Conservation (phyloP, 495 filamentous ascomycete genomes). For the Aspergillus heteromorphus region DNA sequence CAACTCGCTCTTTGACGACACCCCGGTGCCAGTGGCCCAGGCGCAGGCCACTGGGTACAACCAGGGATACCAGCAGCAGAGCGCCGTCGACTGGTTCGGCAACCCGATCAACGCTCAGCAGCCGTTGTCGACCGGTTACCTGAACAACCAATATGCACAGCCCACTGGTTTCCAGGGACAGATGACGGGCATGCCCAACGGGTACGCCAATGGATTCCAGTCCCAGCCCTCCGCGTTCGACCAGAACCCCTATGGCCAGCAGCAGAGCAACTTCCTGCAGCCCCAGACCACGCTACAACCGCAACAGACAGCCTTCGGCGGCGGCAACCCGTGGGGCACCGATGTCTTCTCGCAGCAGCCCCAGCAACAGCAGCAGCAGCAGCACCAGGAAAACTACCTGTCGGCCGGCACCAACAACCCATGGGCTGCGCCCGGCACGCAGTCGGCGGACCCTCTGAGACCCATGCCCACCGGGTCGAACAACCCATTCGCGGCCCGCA, state of each 20-base stretch:
- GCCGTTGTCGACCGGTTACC: slow-evolving; percentile 74
- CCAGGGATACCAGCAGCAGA: slow-evolving; percentile 94
- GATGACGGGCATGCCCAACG: slow-evolving; percentile 60
- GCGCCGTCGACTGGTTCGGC: slow-evolving; percentile 91
- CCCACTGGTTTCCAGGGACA: slow-evolving; percentile 60
- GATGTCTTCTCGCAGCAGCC: slow-evolving; percentile 42
- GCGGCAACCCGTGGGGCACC: slow-evolving; percentile 65
- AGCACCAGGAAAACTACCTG: slow-evolving; percentile 52
- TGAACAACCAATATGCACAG: slow-evolving; percentile 80
- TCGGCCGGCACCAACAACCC: slow-evolving; percentile 85
- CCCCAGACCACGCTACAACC: slow-evolving; percentile 52
- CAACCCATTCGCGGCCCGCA: slow-evolving; percentile 80
- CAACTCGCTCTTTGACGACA: slow-evolving; percentile 80
- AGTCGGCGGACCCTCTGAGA: slow-evolving; percentile 39
- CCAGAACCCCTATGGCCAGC: slow-evolving; percentile 50
- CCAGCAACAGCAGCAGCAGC: slow-evolving; percentile 38
- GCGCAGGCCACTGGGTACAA: slow-evolving; percentile 85
- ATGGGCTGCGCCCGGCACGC: slow-evolving; percentile 40
- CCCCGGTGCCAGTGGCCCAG: slow-evolving; percentile 53
- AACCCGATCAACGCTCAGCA: slow-evolving; percentile 78
- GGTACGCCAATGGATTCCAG: slow-evolving; percentile 61
- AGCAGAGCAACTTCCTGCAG: slow-evolving; percentile 47
- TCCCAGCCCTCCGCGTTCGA: slow-evolving; percentile 58
- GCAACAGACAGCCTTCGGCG: slow-evolving; percentile 67
- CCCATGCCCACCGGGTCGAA: slow-evolving; percentile 80